Conservation (phyloP, 352 stramenopile species). For the Phytophthora lateralis region DNA sequence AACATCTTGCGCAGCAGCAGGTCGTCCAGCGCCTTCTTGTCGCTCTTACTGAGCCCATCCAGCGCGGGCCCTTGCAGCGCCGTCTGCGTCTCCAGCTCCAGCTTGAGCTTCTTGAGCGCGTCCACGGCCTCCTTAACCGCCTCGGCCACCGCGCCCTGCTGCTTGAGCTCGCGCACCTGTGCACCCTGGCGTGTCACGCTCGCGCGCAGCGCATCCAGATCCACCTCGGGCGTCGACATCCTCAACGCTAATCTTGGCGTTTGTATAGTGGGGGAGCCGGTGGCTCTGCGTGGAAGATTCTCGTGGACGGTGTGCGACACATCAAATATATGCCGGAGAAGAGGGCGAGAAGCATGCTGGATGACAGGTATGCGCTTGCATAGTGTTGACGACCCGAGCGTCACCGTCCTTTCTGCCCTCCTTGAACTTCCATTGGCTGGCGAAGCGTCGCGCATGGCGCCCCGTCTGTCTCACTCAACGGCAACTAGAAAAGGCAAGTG, state of each 20-base stretch:
- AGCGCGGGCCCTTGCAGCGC: slow-evolving; percentile 67
- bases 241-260: slow-evolving; percentile 15
- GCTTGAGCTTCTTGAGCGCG: slow-evolving; percentile 94
- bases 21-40: slow-evolving; percentile 96
- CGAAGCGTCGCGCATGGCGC: slow-evolving; percentile 8
- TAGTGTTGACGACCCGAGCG: not conserved
- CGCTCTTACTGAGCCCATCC: slow-evolving; percentile 70
- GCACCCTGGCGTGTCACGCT: slow-evolving; percentile 95
- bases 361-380: not conserved
- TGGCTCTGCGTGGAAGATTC: slow-evolving; percentile 6
- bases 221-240: slow-evolving; percentile 51
- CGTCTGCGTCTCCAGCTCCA: slow-evolving; percentile 82
- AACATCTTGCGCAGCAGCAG: slow-evolving; percentile 99
- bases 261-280: slow-evolving; percentile 21
- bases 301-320: slow-evolving; percentile 8
- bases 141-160: slow-evolving; percentile 88
- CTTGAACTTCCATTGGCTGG: slow-evolving; percentile 16
- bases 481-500: not conserved
- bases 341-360: not conserved
- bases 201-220: slow-evolving; percentile 94
- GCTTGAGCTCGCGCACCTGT: slow-evolving; percentile 97
- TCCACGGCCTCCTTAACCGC: slow-evolving; percentile 93
- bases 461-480: slow-evolving; percentile 11
- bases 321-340: slow-evolving; percentile 1
- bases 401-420: slow-evolving; percentile 1